Base-by-base conservation (phyloP, 106 monocot genomes). In the Dioscorea alata region DNA sequence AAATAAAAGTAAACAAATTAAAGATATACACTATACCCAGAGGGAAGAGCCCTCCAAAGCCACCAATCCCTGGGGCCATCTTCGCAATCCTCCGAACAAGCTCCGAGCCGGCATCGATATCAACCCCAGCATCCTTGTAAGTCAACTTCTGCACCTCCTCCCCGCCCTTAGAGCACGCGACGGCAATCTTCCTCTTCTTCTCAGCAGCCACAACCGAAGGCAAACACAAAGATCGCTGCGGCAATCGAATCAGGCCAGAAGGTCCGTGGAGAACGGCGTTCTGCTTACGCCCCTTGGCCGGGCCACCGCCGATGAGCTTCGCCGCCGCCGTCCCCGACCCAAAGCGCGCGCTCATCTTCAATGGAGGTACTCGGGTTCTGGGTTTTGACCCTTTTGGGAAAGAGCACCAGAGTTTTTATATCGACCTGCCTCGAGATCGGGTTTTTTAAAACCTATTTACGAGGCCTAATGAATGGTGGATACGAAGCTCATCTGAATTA, bases 1-100 rank as follows among this genome's bases (percentile, higher is more conserved):
- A 12, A 49, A 21, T 23, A n/a, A 69, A 21, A 69, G 28, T 28
- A 28, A 28, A 28, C 28, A 28, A 28, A 28, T 28, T 28, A 33
- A 63, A 66, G 20, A 57, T 63, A 8, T 12, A 15, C 2, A 54
- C 19, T 16, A 54, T 50, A 82, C 82, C 82, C 4, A 82, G 48
- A 33, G 82, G 82, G 57, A 73, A 82, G 23, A 82, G 69, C 8
- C 82, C 82, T 22, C 82, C 82, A 48, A 82, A 82, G 4, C 82
- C 82, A 15, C 82, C 82, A n/a, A 82, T 82, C 4, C 82, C 82
- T 2, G 82, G 82, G 7, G 76, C 76, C 76, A 82, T 76, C 65
- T 82, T 82, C 4, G 72, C 72, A n/a, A 82, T 82, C 73, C 82
- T 73, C 23, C 60, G 32, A 21, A 82, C 82, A 17, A 82, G 82